phyloP scores from a whole-genome alignment of 2,329 filamentous ascomycete species.

The Neonectria magnoliae region DNA sequence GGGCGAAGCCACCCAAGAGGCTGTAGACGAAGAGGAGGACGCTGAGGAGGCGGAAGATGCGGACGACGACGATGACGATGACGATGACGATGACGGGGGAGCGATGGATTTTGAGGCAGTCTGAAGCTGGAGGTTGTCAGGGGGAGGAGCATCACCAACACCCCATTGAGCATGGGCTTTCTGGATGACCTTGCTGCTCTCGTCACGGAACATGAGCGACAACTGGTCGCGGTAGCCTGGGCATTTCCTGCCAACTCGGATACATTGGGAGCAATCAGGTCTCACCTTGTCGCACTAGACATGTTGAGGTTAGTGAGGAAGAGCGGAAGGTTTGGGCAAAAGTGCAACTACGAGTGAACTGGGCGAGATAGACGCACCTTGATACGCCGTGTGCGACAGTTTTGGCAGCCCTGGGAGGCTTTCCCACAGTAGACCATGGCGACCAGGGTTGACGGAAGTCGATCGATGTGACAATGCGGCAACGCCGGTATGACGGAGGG shows the following conservation, averaged over 20 bases:
- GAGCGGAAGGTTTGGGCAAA: neutral
- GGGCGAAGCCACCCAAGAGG: conserved; percentile 38
- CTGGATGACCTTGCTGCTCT: conserved; percentile 69
- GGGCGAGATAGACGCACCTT: conserved; percentile 54
- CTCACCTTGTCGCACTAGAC: conserved; percentile 67
- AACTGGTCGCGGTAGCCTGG: conserved; percentile 73
- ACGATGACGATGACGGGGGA: conserved; percentile 9
- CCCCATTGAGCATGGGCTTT: conserved; percentile 66
- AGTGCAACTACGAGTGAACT: neutral
- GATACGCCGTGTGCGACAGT: conserved; percentile 63
- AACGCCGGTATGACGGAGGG: conserved; percentile 14
- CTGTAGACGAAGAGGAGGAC: conserved; percentile 18
- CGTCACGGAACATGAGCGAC: conserved; percentile 73
- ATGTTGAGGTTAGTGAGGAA: conserved; percentile 23
- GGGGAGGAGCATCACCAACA: conserved; percentile 37
- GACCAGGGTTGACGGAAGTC: conserved; percentile 1
- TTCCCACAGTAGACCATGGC: conserved; percentile 67
- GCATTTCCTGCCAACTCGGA: conserved; percentile 67
- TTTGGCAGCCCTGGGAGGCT: conserved; percentile 65
- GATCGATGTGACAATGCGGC: neutral
- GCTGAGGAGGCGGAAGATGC: conserved; percentile 34
- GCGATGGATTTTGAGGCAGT: conserved; percentile 40
- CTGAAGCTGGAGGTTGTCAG: conserved; percentile 27
- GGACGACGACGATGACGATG: conserved; percentile 21
- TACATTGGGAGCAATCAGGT: conserved; percentile 71